These are phyloP conservation scores for Tolypocladium paradoxum DNA, from an alignment of 2,329 filamentous ascomycete genomes.

Conservation along the genomic window DNA sequence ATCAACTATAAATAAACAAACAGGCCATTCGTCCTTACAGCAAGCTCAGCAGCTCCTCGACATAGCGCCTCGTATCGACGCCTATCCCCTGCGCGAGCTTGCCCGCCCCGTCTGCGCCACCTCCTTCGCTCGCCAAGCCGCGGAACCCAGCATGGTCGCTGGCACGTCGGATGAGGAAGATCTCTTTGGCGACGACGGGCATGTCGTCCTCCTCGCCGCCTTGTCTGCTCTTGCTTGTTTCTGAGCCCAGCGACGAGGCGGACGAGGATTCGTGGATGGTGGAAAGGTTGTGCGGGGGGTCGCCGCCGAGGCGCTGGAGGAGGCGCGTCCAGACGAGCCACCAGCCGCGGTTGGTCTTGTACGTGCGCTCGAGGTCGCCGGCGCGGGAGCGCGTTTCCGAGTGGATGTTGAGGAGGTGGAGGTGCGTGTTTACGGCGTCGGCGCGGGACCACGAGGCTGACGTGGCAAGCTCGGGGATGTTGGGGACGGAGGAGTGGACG, in stretches of 20 bases:
- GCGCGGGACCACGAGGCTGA: conserved; percentile 41
- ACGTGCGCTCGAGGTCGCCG: conserved; percentile 47
- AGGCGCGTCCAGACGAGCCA: conserved; percentile 59
- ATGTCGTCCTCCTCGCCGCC: conserved; percentile 3
- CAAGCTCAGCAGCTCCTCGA: conserved; percentile 60
- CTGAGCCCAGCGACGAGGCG: conserved; percentile 7
- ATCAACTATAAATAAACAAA: too few relatives aligned
- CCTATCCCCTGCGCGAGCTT: conserved; percentile 63
- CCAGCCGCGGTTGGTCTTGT: conserved; percentile 57
- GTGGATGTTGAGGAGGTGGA: conserved; percentile 50
- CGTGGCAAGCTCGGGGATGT: conserved; percentile 41
- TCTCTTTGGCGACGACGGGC: conserved; percentile 38
- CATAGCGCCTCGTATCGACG: conserved; percentile 64
- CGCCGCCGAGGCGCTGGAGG: conserved; percentile 23
- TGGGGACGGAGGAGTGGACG: conserved; percentile 54
- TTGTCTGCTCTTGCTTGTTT: conserved; percentile 1
- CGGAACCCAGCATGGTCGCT: conserved; percentile 40
- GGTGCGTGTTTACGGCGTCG: conserved; percentile 55
- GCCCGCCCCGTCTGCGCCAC: conserved; percentile 45
- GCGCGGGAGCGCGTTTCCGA: conserved; percentile 27
- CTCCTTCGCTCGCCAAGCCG: conserved; percentile 24
- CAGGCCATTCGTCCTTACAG: conserved; percentile 11
- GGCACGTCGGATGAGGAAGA: conserved; percentile 49
- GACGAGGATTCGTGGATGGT: conserved; percentile 14
- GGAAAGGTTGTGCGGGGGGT: conserved; percentile 9